Percentiles rank a stretch among this genome's conserved stretches.
phyloP scores from a whole-genome alignment of 2,329 filamentous ascomycete species.

The Aspergillus pseudoglaucus region DNA sequence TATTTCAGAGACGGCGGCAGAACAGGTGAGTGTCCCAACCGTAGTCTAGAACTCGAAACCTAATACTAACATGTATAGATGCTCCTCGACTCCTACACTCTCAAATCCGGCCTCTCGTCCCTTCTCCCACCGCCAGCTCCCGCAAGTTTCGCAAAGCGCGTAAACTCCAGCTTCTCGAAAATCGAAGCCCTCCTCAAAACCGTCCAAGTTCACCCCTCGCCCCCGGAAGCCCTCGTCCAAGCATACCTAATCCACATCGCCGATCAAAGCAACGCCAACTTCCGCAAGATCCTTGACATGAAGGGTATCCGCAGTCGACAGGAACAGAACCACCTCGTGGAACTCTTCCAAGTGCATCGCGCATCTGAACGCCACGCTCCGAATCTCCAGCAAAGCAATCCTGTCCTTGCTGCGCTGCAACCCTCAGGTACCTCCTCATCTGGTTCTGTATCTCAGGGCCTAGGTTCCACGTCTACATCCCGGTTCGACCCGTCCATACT shows the following conservation, averaged over 20 bases:
- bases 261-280: slow-evolving; percentile 89
- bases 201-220: slow-evolving; percentile 83
- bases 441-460: slow-evolving; percentile 41
- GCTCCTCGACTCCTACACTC: slow-evolving; percentile 83
- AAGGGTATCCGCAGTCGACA: slow-evolving; percentile 78
- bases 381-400: slow-evolving; percentile 62
- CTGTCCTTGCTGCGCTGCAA: slow-evolving; percentile 62
- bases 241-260: slow-evolving; percentile 96
- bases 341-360: slow-evolving; percentile 85
- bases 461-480: slow-evolving; percentile 40
- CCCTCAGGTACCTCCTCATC: slow-evolving; percentile 21
- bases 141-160: slow-evolving; percentile 71
- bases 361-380: slow-evolving; percentile 56
- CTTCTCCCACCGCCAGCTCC: slow-evolving; percentile 54
- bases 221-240: slow-evolving; percentile 89
- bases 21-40: slow-evolving; percentile 55
- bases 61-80: slow-evolving; percentile 52
- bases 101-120: slow-evolving; percentile 44
- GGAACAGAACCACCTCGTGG: slow-evolving; percentile 75
- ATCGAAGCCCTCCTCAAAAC: slow-evolving; percentile 94
- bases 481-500: slow-evolving; percentile 76
- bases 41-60: not conserved
- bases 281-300: slow-evolving; percentile 90
- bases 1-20: slow-evolving; percentile 86
- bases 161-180: slow-evolving; percentile 74